Percentiles rank a stretch among this genome's conserved stretches.
These are phyloP conservation scores for Amanita thiersii DNA, from an alignment of 768 basidiomycete species.

Conservation along the genomic window DNA sequence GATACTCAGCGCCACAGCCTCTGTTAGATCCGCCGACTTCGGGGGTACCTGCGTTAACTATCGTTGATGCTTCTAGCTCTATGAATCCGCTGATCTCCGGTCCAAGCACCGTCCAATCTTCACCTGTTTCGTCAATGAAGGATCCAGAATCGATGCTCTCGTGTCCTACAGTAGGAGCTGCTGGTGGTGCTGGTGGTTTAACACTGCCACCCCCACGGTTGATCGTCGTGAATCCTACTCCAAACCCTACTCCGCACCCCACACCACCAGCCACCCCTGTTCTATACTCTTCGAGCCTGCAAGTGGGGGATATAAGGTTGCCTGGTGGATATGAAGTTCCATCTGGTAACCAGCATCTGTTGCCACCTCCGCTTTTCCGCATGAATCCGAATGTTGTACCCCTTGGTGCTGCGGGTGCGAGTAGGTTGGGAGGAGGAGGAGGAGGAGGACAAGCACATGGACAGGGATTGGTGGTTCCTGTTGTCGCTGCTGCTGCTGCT, in stretches of 20 bases:
- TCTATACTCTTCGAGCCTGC: conserved; percentile 11
- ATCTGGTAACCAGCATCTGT: conserved; percentile 8
- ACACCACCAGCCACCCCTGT: conserved; percentile 70
- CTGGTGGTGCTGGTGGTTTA: conserved; percentile 9
- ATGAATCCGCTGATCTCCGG: conserved; percentile 7
- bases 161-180: too few species aligned
- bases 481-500: neutral
- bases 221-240: conserved; percentile 69
- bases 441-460: too few species aligned
- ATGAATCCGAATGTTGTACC: neutral
- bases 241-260: conserved; percentile 69
- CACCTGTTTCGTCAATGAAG: conserved; percentile 4
- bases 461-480: conserved; percentile 3
- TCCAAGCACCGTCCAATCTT: conserved; percentile 3
- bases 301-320: too few species aligned
- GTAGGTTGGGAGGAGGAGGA: too few species aligned
- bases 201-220: conserved; percentile 38
- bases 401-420: too few species aligned
- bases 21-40: conserved; percentile 9
- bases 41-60: conserved; percentile 8
- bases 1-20: too few species aligned
- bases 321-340: too few species aligned
- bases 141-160: conserved; percentile 9
- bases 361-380: conserved; percentile 6
- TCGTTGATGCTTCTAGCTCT: conserved; percentile 7